A percentile compares a stretch with the other conserved stretches of the same genome.
These are phyloP conservation scores for Colletotrichum eleusines DNA, from an alignment of 2,329 filamentous ascomycete genomes.

Conservation along the genomic window DNA sequence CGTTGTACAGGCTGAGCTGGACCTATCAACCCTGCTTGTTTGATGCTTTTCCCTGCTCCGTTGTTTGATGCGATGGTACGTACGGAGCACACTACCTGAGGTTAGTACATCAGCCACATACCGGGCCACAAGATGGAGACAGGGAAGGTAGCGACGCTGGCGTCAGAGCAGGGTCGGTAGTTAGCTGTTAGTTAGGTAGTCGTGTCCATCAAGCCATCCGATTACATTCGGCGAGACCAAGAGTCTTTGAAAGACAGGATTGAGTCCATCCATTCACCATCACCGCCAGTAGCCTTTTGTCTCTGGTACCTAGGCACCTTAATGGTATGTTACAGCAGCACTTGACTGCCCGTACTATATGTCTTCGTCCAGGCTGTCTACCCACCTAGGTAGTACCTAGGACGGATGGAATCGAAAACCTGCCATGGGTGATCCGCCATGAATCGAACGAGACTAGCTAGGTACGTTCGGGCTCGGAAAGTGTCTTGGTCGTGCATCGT, in stretches of 20 bases:
- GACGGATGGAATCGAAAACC: not conserved
- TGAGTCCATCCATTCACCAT: slow-evolving; percentile 20
- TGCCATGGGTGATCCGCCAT: not conserved
- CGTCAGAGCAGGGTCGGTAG: slow-evolving; percentile 29
- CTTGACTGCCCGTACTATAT: too few species aligned
- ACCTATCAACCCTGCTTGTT: slow-evolving; percentile 25
- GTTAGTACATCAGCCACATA: slow-evolving; percentile 27
- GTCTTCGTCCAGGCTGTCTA: too few species aligned
- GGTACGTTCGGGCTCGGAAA: not conserved
- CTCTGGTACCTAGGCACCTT: not conserved
- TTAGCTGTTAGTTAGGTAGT: not conserved
- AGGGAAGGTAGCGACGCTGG: slow-evolving; percentile 25
- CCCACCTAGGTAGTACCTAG: not conserved
- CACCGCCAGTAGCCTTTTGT: too few species aligned
- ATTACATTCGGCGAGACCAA: not conserved
- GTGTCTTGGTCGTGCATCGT: not conserved
- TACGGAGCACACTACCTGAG: too few species aligned
- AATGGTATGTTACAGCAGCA: too few species aligned
- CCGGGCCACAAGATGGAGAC: slow-evolving; percentile 10
- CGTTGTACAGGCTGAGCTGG: slow-evolving; percentile 13
- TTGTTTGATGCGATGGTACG: not conserved
- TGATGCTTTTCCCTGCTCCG: too few species aligned
- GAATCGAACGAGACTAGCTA: not conserved
- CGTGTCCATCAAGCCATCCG: not conserved
- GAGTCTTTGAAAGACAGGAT: not conserved